Evolutionary conservation across 1,284 basidiomycete species (phyloP), one percentile per base, ranked within the genome.

Genomic region (Mycena citricolor): DNA sequence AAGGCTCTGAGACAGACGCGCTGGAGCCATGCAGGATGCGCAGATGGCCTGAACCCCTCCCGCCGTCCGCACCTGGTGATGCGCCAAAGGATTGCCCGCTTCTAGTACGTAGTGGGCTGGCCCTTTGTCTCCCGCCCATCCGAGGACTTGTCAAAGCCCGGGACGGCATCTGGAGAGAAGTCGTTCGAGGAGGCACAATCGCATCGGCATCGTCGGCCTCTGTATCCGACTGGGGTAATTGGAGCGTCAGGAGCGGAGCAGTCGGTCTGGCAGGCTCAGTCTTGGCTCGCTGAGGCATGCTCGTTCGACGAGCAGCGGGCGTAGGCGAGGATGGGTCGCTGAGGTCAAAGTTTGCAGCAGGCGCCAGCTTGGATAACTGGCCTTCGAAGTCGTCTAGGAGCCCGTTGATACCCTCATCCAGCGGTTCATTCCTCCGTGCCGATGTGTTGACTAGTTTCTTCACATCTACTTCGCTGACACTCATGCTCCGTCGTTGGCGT

Each of bases 1-100:
- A 88, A 5, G 87, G 86, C 62, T 90, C 86, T 28, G 86, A 90
- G 49, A 75, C 83, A 39, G 84, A 88, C 32, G 85, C 84, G 6
- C 75, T 77, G 23, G 82, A 80, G 26, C 80, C 79, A 58, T 82
- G 81, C 40, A 82, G 73, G 20, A 78, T 75, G 10, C 77, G 75
- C 34, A 86, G 68, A 36, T 73, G 73, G 34, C 69, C 64, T 12
- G 66, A 60, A 41, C 80, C 79, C 42, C 74, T 73, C 52, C 60
- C 49, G 35, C 53, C 61, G 25, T 54, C 46, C 55, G 39, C 35
- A 57, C 10, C 16, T 23, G 23, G n/a, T 29, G 14, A 42, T 40
- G 53, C 31, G 62, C 61, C 31, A 63, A 72, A 52, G 65, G 67
- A 62, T 54, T 60, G 38, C 57, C 60, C 69, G 59, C 59, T 67